Evolutionary conservation across 2,329 filamentous ascomycete species (phyloP).

Genomic region (Fonsecaea pedrosoi): DNA sequence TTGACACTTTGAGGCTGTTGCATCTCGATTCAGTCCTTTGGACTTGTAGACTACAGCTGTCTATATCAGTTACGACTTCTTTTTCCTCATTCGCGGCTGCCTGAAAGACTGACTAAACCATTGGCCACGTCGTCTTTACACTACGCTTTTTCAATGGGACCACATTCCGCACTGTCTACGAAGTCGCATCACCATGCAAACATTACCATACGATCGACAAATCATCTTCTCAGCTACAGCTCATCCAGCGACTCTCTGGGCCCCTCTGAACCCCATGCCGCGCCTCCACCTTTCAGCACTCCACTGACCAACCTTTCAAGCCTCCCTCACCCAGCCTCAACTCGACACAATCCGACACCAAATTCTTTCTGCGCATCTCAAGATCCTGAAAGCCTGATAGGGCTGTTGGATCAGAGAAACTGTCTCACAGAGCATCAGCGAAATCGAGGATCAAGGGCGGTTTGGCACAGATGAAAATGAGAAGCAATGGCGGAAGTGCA

Average conservation of each 20-base stretch:
- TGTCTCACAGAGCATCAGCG: conserved; percentile 63
- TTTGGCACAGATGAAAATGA: too few species aligned
- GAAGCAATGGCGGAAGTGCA: conserved; percentile 12
- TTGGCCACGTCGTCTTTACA: neutral
- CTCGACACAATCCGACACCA: conserved; percentile 57
- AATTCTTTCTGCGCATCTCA: conserved; percentile 53
- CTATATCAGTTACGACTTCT: neutral
- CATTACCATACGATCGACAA: neutral
- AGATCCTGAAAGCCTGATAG: too few species aligned
- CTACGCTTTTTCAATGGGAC: too few species aligned
- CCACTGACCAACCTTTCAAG: conserved; percentile 46
- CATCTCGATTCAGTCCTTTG: neutral
- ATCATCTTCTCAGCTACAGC: neutral
- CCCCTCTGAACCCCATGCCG: conserved; percentile 62
- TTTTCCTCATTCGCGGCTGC: neutral
- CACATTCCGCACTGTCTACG: neutral
- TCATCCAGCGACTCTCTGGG: conserved; percentile 44
- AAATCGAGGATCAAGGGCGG: conserved; percentile 45
- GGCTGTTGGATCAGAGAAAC: conserved; percentile 53
- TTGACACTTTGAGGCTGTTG: neutral
- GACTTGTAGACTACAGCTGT: neutral
- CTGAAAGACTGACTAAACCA: neutral
- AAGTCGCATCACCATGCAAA: neutral
- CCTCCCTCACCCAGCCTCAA: conserved; percentile 53
- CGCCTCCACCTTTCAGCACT: conserved; percentile 58